Base-by-base conservation (phyloP, 2,329 filamentous ascomycete species). In the Nakataea oryzae region DNA sequence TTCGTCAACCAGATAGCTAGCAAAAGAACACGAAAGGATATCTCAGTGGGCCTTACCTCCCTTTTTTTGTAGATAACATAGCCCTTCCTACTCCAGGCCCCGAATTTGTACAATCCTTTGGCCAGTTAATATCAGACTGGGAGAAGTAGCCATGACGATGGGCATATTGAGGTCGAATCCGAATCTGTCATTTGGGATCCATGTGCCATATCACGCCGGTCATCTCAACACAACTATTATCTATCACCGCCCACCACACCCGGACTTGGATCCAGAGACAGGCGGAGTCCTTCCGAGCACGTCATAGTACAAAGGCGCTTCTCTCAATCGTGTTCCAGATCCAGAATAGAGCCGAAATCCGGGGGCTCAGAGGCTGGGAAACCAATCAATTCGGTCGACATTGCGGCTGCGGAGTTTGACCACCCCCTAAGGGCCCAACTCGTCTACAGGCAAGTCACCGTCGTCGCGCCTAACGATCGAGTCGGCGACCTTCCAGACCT, bases 401-500 rank as follows among this genome's bases (percentile, higher is more conserved):
- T 27, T 50, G 17, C 61, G 56, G 30, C 32, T 62, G n/a, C 61
- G 61, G 47, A 62, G 57, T 32, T 34, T 50, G 59, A 57, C 50
- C 56, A 27, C 13, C 26, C 27, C 65, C 70, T 81, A 86, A 72
- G 79, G 80, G 74, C 91, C 89, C 72, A 95, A 78, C 75, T 93
- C 90, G 70, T 91, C 87, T 65, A 89, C 83, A 14, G 88, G 86
- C 69, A 93, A 81, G 69, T 93, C 89, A 54, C 86, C 85, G 65
- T 90, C 80, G 70, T 93, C 89, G 68, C 87, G 88, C 66, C 87
- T 87, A 47, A 93, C 89, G 71, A 95, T 93, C 2, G 89, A 85
- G 70, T 91, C 88, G 4, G 90, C 86, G 27, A 92, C 89, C 75
- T 91, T 93, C 90, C 90, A 97, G 68, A 97, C 90, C 75, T 99